Base-by-base conservation (phyloP, 768 basidiomycete species). In the Phaffia australis region DNA sequence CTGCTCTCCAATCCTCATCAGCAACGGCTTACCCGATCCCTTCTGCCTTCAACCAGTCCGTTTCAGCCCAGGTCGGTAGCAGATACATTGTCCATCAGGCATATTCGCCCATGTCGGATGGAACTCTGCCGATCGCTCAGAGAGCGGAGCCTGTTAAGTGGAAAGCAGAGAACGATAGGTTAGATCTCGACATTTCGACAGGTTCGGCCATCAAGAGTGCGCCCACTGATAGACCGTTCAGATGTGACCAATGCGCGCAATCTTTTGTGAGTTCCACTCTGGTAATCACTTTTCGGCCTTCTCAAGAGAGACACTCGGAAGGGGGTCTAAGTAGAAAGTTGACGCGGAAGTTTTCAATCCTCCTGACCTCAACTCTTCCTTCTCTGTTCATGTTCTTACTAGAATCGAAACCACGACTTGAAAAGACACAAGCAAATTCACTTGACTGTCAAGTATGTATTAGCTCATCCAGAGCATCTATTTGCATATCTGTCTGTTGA, bases 361-460 rank as follows among this genome's bases (percentile, higher is more conserved):
- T 30, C 21, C 66, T 42, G 50, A 30, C 27, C 30, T 48, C 50
- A 6, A 62, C 3, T 32, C 56, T 51, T 5, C 35, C 23, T 19
- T 57, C 29, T 8, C 27, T 48, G 19, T 49, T n/a, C 19, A 11
- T 7, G 9, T 21, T 51, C 14, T 19, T 9, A 11, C 27, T 56
- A 75, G 75, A 77, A 77, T 70, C 75, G 77, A 16, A 77, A 77
- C 63, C 77, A 78, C 66, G 77, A 78, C 64, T 60, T 77, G 59
- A 78, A 78, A 61, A 71, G 77, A 50, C 76, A 77, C 65, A 75
- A 75, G 70, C 69, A 75, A 55, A 76, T 78, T 18, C 77, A 78
- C 57, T 68, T 77, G 29, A 73, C 69, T 30, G 73, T 76, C 56
- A 78, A 78, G n/a, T n/a, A n/a, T n/a, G n/a, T n/a, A n/a, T n/a